Evolutionary conservation across 805 yeast genomes (phyloP), one percentile per base, ranked within the genome.

Genomic region (Wickerhamomyces sydowiorum): DNA sequence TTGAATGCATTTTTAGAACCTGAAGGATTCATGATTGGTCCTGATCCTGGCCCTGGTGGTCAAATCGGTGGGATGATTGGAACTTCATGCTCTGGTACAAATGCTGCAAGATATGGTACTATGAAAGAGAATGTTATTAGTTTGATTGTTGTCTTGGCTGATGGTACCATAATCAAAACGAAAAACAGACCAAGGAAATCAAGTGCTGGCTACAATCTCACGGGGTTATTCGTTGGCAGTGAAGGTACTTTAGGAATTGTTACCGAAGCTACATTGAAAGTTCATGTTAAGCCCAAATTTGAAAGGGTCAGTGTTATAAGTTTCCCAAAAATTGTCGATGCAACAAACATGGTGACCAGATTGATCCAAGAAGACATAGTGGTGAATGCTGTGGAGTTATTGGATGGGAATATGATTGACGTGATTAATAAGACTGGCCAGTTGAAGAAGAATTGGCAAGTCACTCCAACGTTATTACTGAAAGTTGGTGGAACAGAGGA

Each of bases 31-130:
- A 67, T 79, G 66, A 82, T 84, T 59, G 89, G 88, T 0, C 87
- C 89, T 5, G 93, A 85, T 60, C 76, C 76, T 2, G 87, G 87
- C 37, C 86, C 89, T 21, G 85, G 86, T 34, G 90, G 88, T 2
- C 69, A 77, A 45, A 76, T 83, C 39, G 83, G 84, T 22, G 91
- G 91, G 4, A 79, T 81, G 74, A 75, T 78, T 37, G 80, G 80
- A 15, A 81, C 84, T 33, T 78, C 81, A 32, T 82, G 88, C 44
- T 80, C 87, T 0, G 90, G 91, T 6, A 80, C 88, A 7, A 79
- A 82, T 49, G 87, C 88, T 15, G 74, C 76, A 25, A 60, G 84
- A 37, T 83, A 80, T 51, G 90, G 90, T n/a, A 83, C 88, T 20
- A 80, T 82, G 77, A 75, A 78, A 53, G 86, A 83, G 57, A 77